phyloP scores from a whole-genome alignment of 1,284 basidiomycete genomes.

The Tausonia pullulans region DNA sequence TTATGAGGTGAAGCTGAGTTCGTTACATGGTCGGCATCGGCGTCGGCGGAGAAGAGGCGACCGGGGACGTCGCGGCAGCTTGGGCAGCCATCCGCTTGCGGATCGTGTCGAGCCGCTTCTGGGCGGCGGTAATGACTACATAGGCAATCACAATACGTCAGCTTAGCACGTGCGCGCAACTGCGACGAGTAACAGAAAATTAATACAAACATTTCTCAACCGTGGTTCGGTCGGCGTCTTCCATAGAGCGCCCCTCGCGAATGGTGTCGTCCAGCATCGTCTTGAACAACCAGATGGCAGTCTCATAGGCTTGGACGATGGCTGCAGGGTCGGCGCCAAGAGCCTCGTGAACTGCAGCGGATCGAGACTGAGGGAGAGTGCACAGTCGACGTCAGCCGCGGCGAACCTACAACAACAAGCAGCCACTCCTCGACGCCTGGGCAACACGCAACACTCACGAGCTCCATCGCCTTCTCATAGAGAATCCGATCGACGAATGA shows the following conservation, averaged over 20 bases:
- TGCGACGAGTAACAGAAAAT: neutral
- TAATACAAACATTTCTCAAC: conserved; percentile 9
- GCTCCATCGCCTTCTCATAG: conserved; percentile 45
- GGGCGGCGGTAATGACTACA: conserved; percentile 22
- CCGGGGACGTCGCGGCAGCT: conserved; percentile 10
- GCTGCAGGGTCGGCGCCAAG: conserved; percentile 61
- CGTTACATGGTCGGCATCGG: neutral
- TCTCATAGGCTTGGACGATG: conserved; percentile 89
- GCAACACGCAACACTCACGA: conserved; percentile 24
- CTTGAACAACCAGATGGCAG: conserved; percentile 82
- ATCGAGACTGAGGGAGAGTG: conserved; percentile 55
- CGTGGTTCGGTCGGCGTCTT: conserved; percentile 54
- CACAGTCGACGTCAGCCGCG: conserved; percentile 22
- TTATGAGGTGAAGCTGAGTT: too few relatives aligned
- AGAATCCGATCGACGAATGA: conserved; percentile 42
- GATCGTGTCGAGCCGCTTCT: conserved; percentile 21
- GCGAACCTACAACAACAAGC: conserved; percentile 47
- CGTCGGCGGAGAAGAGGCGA: conserved; percentile 15
- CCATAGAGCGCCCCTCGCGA: conserved; percentile 67
- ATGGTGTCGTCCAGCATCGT: conserved; percentile 82
- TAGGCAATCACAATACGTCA: too few relatives aligned
- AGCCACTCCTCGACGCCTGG: conserved; percentile 63
- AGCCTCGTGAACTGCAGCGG: conserved; percentile 82
- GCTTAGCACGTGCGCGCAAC: too few relatives aligned
- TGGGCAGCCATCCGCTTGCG: conserved; percentile 15